These are phyloP conservation scores for Claviceps africana DNA, from an alignment of 2,329 filamentous ascomycete genomes.

Conservation along the genomic window DNA sequence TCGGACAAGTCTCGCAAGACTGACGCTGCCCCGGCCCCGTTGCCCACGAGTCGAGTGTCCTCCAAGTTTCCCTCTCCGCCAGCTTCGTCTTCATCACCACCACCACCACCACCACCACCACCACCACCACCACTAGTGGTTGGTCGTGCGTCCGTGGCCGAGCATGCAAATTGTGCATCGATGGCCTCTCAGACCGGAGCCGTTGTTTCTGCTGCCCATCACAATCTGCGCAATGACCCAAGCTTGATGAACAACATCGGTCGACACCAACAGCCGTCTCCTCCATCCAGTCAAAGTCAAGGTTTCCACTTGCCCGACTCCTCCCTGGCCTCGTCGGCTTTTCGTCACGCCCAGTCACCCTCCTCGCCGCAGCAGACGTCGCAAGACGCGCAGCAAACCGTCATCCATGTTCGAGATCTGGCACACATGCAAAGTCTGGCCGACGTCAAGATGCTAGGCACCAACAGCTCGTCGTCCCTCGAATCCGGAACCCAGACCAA, in stretches of 20 bases:
- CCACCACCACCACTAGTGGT: no score
- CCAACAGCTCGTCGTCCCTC: conserved; percentile 31
- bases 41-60: conserved; percentile 27
- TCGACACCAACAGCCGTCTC: conserved; percentile 20
- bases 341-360: neutral
- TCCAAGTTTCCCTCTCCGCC: conserved; percentile 39
- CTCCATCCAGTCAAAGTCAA: conserved; percentile 21
- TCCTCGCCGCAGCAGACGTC: conserved; percentile 3
- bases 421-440: conserved; percentile 85
- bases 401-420: conserved; percentile 74
- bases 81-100: conserved; percentile 31
- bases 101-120: conserved; percentile 39
- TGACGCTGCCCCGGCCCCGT: conserved; percentile 5
- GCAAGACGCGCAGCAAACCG: conserved; percentile 26
- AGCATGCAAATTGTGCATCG: conserved; percentile 29
- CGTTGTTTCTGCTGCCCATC: conserved; percentile 12
- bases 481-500: conserved; percentile 40
- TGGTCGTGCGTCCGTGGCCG: conserved; percentile 21
- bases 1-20: neutral
- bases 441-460: conserved; percentile 55
- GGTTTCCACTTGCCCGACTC: conserved; percentile 17
- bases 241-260: conserved; percentile 10
- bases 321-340: conserved; percentile 1
- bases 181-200: conserved; percentile 32
- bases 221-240: conserved; percentile 1